Conservation (phyloP, 2,329 filamentous ascomycete genomes). For the Sordariomycetes sp. region DNA sequence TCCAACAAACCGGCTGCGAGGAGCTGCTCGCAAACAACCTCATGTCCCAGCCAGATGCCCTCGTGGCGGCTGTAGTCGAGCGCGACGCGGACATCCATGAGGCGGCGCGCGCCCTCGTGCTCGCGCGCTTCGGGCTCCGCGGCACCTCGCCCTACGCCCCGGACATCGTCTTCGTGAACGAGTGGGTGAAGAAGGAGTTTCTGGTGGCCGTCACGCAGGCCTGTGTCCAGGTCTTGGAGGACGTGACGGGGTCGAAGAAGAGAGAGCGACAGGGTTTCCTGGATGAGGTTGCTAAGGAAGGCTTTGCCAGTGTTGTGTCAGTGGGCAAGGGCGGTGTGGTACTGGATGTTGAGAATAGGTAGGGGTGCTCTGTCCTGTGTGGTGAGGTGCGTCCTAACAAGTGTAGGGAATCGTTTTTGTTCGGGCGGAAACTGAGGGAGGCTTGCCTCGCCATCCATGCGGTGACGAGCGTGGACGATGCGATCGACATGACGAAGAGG, state of each 20-base stretch:
- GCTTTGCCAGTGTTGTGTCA: constrained; percentile 7
- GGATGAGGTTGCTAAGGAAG: constrained; percentile 2
- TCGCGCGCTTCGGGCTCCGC: constrained; percentile 41
- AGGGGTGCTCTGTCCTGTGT: not conserved
- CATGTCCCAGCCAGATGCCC: constrained; percentile 9
- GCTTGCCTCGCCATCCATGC: constrained; percentile 32
- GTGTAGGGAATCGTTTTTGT: constrained; percentile 14
- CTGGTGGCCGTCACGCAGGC: constrained; percentile 29
- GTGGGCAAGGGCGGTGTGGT: constrained; percentile 14
- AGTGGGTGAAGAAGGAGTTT: constrained; percentile 46
- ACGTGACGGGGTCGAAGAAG: not conserved
- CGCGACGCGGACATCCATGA: constrained; percentile 41
- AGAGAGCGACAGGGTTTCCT: not conserved
- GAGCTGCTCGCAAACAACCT: constrained; percentile 5
- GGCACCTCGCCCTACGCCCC: constrained; percentile 51
- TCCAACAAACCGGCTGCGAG: constrained; percentile 3
- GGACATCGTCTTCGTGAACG: constrained; percentile 54
- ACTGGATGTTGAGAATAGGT: constrained; percentile 9
- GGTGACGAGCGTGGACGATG: constrained; percentile 40
- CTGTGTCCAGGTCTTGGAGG: constrained; percentile 9
- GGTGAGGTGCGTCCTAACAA: not conserved
- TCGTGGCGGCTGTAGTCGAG: constrained; percentile 47
- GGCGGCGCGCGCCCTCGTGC: constrained; percentile 41
- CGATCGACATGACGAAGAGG: constrained; percentile 32
- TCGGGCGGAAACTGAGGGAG: constrained; percentile 26